Base-by-base conservation (phyloP, 1,139 yeast genomes). In the Kodamaea alishanica region DNA sequence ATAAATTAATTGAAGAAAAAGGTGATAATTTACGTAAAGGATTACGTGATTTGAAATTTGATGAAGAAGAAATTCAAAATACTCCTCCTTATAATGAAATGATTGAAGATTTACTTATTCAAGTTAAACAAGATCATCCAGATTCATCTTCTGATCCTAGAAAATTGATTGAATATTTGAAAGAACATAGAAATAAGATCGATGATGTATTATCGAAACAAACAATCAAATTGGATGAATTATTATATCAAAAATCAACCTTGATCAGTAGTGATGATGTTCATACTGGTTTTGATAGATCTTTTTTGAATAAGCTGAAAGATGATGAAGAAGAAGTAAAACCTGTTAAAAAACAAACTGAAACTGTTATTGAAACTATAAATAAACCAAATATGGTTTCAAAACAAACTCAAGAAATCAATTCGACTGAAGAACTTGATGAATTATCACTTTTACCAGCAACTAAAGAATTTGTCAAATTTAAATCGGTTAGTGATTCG, bases 211-310 rank as follows among this genome's bases (percentile, higher is more conserved):
- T 81, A 44, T 64, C 66, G 22, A 80, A 79, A 45, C 84, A 80
- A 37, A 69, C 76, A 30, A 73, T 75, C 31, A 83, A 80, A 52
- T 67, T 89, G 51, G 79, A 76, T 34, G 79, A 78, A 28, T 69
- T 92, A 41, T 73, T 78, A 49, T 74, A 79, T 49, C 95, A 90
- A 55, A 84, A 87, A 52, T 71, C 81, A 8, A 60, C 70, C 43
- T 84, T 87, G 55, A 90, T 92, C 47, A 81, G 95, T 5, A 83
- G 95, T 42, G 97, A 89, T 15, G 98, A 92, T 60, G 75, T 89
- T 30, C 95, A 81, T 50, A 88, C 95, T n/a, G 98, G 97, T 0
- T 92, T 88, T 68, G 96, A 90, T 56, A 76, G 87, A 24, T 84
- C 96, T 0, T 77, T 87, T 51, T 60, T 89, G 58, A 88, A 87